Conservation (phyloP, 495 filamentous ascomycete species). For the Viridothelium virens region DNA sequence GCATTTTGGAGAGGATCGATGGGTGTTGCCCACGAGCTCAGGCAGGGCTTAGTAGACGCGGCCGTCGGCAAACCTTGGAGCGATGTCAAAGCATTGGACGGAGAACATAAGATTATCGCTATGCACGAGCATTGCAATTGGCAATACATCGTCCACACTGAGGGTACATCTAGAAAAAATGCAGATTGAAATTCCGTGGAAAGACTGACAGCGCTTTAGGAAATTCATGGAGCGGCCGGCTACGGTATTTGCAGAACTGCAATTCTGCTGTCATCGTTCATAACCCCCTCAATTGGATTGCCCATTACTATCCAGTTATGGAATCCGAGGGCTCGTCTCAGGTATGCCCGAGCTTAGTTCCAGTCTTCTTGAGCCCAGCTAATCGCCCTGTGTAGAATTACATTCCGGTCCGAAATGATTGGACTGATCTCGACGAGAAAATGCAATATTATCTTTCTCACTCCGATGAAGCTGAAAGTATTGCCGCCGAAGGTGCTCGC, state of each 20-base stretch:
- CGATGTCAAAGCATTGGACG: conserved; percentile 44
- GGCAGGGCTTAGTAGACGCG: conserved; percentile 43
- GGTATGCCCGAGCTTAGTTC: neutral
- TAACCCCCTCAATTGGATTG: conserved; percentile 37
- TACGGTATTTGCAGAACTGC: conserved; percentile 55
- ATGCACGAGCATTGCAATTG: conserved; percentile 55
- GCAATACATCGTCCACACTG: conserved; percentile 51
- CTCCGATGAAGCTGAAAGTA: conserved; percentile 40
- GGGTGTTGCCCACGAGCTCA: conserved; percentile 34
- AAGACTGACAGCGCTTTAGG: neutral
- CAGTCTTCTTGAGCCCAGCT: neutral
- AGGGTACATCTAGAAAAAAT: conserved; percentile 29
- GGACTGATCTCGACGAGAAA: conserved; percentile 45
- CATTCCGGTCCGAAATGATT: conserved; percentile 49
- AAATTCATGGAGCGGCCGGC: conserved; percentile 44
- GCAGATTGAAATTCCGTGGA: neutral
- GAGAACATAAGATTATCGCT: conserved; percentile 40
- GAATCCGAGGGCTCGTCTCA: conserved; percentile 41
- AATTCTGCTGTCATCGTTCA: conserved; percentile 49
- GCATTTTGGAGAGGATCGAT: conserved; percentile 60
- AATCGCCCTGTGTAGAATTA: conserved; percentile 43
- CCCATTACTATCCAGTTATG: conserved; percentile 40
- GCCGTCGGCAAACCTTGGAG: conserved; percentile 44
- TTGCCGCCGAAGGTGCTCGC: conserved; percentile 46
- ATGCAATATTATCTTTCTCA: conserved; percentile 46